phyloP scores from a whole-genome alignment of 2,329 filamentous ascomycete genomes.

The Claviceps sp. region DNA sequence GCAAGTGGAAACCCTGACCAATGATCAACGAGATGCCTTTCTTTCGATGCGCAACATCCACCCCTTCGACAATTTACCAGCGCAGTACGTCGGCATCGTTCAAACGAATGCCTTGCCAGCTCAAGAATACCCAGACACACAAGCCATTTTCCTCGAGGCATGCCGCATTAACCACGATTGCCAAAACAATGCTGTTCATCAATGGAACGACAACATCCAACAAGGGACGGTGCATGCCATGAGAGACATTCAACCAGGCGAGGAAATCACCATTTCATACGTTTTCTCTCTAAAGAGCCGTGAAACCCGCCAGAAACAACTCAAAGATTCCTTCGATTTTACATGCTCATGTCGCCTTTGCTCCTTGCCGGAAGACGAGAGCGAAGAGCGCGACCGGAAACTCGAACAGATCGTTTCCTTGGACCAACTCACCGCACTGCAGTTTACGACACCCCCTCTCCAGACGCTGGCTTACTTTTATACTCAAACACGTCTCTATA shows the following conservation, averaged over 20 bases:
- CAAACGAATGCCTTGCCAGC: neutral
- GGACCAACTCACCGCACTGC: neutral
- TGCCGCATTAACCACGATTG: neutral
- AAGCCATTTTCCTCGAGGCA: neutral
- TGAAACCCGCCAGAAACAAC: neutral
- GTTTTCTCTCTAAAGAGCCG: neutral
- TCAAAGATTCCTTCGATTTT: neutral
- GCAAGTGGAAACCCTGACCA: neutral
- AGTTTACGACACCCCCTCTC: too few relatives aligned
- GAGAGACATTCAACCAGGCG: neutral
- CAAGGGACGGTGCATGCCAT: neutral
- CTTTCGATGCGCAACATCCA: neutral
- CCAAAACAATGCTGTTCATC: neutral
- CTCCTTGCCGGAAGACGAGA: neutral
- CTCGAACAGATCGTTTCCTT: neutral
- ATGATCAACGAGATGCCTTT: neutral
- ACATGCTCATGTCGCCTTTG: neutral
- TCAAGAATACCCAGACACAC: too few relatives aligned
- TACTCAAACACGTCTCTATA: neutral
- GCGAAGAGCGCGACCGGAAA: neutral
- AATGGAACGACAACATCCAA: neutral
- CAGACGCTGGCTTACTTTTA: neutral
- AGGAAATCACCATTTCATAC: slow-evolving; percentile 1
- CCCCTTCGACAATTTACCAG: neutral
- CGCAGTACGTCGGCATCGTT: neutral